Conservation (phyloP, 208 protist species). For the Leishmania gerbilli region DNA sequence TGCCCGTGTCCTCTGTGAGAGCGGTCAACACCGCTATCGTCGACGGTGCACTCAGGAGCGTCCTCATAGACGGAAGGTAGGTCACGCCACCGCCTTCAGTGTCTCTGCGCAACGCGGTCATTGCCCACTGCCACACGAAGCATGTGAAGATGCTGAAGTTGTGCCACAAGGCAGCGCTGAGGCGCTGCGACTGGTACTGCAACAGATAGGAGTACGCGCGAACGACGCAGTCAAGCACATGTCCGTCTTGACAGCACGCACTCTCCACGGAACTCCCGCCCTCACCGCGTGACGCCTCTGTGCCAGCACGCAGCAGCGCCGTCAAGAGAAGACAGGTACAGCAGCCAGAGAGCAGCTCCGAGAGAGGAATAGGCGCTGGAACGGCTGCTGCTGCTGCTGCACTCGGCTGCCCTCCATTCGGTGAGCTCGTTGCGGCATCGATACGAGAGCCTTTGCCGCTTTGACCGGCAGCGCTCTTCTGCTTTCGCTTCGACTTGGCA, state of each 20-base stretch:
- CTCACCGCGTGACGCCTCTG: background rate
- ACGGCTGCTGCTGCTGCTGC: background rate
- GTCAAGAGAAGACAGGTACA: slow-evolving; percentile 6
- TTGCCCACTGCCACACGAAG: slow-evolving; percentile 6
- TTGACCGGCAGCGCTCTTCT: background rate
- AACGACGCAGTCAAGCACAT: background rate
- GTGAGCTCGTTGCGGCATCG: background rate
- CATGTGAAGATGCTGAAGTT: slow-evolving; percentile 5
- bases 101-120: background rate
- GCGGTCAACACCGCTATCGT: background rate
- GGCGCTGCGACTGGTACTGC: slow-evolving; percentile 29
- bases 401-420: background rate
- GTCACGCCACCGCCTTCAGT: background rate
- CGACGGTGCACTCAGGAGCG: background rate
- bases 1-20: slow-evolving; percentile 20
- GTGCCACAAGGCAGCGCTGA: slow-evolving; percentile 19
- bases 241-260: background rate
- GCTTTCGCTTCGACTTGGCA: slow-evolving; percentile 16
- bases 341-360: slow-evolving; percentile 3
- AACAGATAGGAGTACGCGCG: slow-evolving; percentile 19
- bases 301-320: background rate
- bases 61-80: background rate
- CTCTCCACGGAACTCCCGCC: background rate
- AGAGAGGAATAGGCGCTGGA: background rate
- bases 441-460: background rate